Evolutionary conservation across 1,139 yeast genomes (phyloP), one percentile per base, ranked within the genome.

Genomic region (Pichia inconspicua): DNA sequence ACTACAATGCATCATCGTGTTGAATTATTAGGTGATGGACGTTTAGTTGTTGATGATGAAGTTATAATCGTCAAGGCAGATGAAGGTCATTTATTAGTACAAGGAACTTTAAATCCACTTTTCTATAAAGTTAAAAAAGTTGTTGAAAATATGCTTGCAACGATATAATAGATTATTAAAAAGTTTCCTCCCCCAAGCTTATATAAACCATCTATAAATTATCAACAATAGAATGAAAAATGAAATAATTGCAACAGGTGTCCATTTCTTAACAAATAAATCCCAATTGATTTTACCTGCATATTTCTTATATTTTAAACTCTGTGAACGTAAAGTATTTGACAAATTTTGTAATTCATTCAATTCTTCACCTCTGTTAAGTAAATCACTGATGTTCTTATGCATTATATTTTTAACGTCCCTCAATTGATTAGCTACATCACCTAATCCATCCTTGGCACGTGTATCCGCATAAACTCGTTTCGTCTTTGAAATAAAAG

Each of bases 351-450:
- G 82, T 95, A 92, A 87, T 55, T 80, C 82, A 66, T 92, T 97
- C 58, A 92, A 75, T 14, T 92, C 84, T 62, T 92, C 97, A 12
- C 99, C 99, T 61, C 99, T 77, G 67, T 92, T 90, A 43, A 92
- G 73, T 59, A 92, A 71, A 65, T 92, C 98, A 64, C 92, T 97
- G 50, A 92, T 92, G 66, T 92, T 92, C 60, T 90, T 90, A 50
- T 96, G 88, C 96, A 92, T 87, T 51, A 92, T 95, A 58, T 86
- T 81, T 58, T 92, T 89, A 44, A 94, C 98, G 59, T 94, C 98
- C 46, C 86, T 89, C 57, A 92, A 73, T 60, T 94, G 98, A 46
- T 79, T 78, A 66, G 92, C 97, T 61, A 92, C 72, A 61, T 89
- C 92, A 43, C 83, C 80, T 7, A 51, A 35, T 5, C 49, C 50